phyloP scores from a whole-genome alignment of 2,329 filamentous ascomycete genomes.

The Xylaria sp. region DNA sequence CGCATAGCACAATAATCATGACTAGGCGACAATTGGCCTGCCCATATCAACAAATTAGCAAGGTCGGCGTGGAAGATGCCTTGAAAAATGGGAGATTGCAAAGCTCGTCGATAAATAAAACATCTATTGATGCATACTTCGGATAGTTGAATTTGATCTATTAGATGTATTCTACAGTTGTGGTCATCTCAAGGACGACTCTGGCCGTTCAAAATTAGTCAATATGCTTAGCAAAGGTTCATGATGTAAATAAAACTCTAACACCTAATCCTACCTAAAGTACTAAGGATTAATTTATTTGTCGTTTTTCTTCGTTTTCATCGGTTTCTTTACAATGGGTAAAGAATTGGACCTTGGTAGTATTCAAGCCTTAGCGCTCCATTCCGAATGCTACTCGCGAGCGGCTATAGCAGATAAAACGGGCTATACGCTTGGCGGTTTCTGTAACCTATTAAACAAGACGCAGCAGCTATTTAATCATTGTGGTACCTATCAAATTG shows the following conservation, averaged over 20 bases:
- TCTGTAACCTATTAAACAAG: too few relatives aligned
- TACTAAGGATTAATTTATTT: too few relatives aligned
- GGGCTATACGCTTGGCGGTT: too few relatives aligned
- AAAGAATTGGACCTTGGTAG: too few relatives aligned
- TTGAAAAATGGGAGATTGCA: conserved; percentile 15
- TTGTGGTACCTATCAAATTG: background rate
- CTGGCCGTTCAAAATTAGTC: background rate
- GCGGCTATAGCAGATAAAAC: too few relatives aligned
- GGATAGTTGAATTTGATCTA: background rate
- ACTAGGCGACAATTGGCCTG: conserved; percentile 36
- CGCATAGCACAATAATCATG: conserved; percentile 41
- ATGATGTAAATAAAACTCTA: too few relatives aligned
- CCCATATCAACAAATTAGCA: conserved; percentile 35
- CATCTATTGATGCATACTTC: conserved; percentile 6
- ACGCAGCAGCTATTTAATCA: background rate
- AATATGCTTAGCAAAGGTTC: too few relatives aligned
- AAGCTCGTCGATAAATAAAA: conserved; percentile 12
- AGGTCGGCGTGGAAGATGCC: conserved; percentile 3
- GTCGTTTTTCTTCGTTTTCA: too few relatives aligned
- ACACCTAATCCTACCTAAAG: too few relatives aligned
- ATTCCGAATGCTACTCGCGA: too few relatives aligned
- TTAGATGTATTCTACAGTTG: background rate
- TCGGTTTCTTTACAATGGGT: too few relatives aligned
- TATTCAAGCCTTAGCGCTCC: too few relatives aligned
- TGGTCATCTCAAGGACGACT: background rate